Conservation (phyloP, 169 alveolate genomes). For the Plasmodium blacklocki region DNA sequence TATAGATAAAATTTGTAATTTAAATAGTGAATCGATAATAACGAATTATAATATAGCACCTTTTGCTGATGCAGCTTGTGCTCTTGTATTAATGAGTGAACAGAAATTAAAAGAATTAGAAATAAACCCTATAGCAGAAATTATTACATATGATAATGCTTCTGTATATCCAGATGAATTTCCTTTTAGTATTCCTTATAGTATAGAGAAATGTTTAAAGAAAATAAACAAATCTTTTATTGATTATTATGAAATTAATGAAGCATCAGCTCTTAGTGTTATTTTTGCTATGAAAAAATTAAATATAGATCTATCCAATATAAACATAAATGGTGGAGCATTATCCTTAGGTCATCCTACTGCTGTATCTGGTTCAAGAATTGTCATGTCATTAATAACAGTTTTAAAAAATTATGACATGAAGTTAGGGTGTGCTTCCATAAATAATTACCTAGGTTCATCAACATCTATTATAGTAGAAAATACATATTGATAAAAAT, state of each 20-base stretch:
- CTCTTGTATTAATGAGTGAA: conserved; percentile 71
- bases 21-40: conserved; percentile 39
- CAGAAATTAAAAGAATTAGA: conserved; percentile 49
- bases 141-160: conserved; percentile 75
- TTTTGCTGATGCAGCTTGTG: conserved; percentile 74
- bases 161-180: conserved; percentile 62
- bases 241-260: conserved; percentile 82
- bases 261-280: conserved; percentile 79
- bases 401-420: conserved; percentile 78
- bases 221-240: conserved; percentile 59
- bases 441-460: conserved; percentile 78
- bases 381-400: conserved; percentile 77
- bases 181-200: conserved; percentile 74
- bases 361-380: conserved; percentile 84
- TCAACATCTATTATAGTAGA: conserved; percentile 80
- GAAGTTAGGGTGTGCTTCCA: conserved; percentile 82
- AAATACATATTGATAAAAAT: conserved; percentile 9
- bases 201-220: conserved; percentile 44
- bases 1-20: conserved; percentile 73
- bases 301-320: conserved; percentile 77
- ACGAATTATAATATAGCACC: conserved; percentile 70
- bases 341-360: conserved; percentile 82
- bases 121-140: conserved; percentile 75
- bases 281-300: conserved; percentile 66
- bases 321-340: conserved; percentile 81